Base-by-base conservation (phyloP, 202 grass and related monocot genomes). In the Schoenoplectus triqueter region DNA sequence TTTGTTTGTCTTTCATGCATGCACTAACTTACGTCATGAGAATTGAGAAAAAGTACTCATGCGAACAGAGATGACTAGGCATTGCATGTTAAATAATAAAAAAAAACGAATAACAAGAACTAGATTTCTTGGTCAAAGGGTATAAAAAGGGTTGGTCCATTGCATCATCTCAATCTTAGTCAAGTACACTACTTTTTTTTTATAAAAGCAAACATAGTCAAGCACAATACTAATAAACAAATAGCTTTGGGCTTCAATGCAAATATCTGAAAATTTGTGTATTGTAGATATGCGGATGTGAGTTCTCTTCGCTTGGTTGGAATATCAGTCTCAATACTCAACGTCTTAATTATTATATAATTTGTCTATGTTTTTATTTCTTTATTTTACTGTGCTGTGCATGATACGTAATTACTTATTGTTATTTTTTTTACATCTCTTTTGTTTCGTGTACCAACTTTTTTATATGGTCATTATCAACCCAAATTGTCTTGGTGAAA, bases 81-180 rank as follows among this genome's bases (percentile, higher is more conserved):
- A 13, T 18, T 73, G 71, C 18, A 74, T 74, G 22, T 49, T 72
- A 73, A 73, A 31, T 31, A 50, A 51, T 13, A 49, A 21, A 20
- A 20, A 73, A 10, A 51, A 73, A 5, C 8, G n/a, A 68, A 42
- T 70, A 73, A 51, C 46, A 18, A 49, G 17, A 21, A 51, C 20
- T 55, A 54, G 48, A 14, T 75, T 75, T 39, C 10, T 39, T 75
- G 54, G 22, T 54, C 49, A 54, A 14, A 55, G 49, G 49, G 31
- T 31, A 31, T 9, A 54, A 14, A 75, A 13, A 21, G 9, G 17
- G 22, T 22, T 17, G 31, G 50, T 46, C 8, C 48, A 31, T 74
- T 74, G 19, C 71, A 54, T 74, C 47, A 75, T 75, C 9, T 74
- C 49, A 75, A 75, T 55, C 49, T 31, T 31, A 55, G 72, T 55